Percentiles rank a stretch among this genome's conserved stretches.
Conservation (phyloP, 2,329 filamentous ascomycete genomes). For the Teratosphaeria nubilosa region DNA sequence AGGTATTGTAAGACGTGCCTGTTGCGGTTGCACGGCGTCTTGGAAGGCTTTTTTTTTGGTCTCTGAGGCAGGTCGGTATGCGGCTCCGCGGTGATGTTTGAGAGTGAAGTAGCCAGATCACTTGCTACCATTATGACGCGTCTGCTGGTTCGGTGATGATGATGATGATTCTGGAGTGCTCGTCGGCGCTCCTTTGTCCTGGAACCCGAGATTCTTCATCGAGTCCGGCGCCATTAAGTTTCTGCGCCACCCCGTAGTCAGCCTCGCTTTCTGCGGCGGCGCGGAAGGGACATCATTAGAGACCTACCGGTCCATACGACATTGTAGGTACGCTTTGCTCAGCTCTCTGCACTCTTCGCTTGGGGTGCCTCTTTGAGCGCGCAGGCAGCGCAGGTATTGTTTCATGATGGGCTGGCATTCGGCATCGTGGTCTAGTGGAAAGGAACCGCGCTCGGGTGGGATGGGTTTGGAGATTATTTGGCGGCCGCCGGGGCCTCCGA, state of each 20-base stretch:
- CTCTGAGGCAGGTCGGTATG: background rate
- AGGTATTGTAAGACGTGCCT: background rate
- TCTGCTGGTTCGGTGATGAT: background rate
- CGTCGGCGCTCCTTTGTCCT: constrained; percentile 3
- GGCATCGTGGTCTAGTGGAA: constrained; percentile 92
- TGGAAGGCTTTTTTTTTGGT: no score
- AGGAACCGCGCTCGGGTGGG: constrained; percentile 84
- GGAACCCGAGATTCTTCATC: constrained; percentile 84
- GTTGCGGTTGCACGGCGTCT: background rate
- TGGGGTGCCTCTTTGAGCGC: constrained; percentile 72
- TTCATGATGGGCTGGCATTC: constrained; percentile 90
- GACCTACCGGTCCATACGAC: constrained; percentile 84
- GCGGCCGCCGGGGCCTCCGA: constrained; percentile 61
- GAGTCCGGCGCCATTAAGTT: constrained; percentile 95
- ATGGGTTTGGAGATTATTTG: constrained; percentile 56
- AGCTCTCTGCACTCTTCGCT: constrained; percentile 74
- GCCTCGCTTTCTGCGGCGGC: background rate
- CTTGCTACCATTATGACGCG: background rate
- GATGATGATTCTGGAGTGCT: background rate
- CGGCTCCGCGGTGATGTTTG: background rate
- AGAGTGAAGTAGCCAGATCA: background rate
- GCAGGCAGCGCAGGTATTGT: constrained; percentile 77
- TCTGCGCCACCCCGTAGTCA: constrained; percentile 26
- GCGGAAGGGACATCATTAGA: no score
- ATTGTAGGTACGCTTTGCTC: constrained; percentile 80